Base-by-base conservation (phyloP, 1,284 basidiomycete species). In the Athelia psychrophila region DNA sequence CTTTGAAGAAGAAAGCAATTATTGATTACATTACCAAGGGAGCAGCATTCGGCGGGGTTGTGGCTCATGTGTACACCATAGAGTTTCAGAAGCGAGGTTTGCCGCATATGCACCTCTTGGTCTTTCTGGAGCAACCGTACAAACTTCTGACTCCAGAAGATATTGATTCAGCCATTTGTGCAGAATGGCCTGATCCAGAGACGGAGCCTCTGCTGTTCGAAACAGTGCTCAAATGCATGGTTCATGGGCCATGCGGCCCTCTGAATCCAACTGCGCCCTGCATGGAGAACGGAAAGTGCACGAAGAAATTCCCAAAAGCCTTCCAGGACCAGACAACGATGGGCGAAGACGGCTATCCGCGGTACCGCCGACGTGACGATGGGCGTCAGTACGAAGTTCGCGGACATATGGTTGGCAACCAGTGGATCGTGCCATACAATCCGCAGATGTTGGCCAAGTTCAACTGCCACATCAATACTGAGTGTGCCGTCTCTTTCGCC, bases 31-130 rank as follows among this genome's bases (percentile, higher is more conserved):
- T 48, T 27, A n/a, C n/a, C n/a, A 2, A 19, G 32, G 47, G 33
- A 1, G 47, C 24, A 10, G 9, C 33, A 20, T 61, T 70, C 49
- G 67, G 66, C 12, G 33, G n/a, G 10, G 33, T 35, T 2, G 23
- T 50, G 2, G 30, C 53, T 5, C 47, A 60, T 38, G 59, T 71
- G 1, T 61, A 64, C 20, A 61, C 58, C 3, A 68, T 72, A 51
- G 70, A 74, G 51, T 74, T 69, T 51, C 72, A 74, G 49, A 74
- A 73, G 51, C 54, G 65, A 4, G 68, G 72, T 0, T 56, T 72
- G 1, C 70, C 69, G 2, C 72, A 73, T 50, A 63, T 66, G 48
- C 72, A 73, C 51, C 54, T 70, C 0, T 53, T 72, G 8, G 53
- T 73, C 8, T 67, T 65, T 44, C 45, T 71, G 2, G 47, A 58